These are phyloP conservation scores for Solanum clarkiae DNA, from an alignment of 257 asterid species.

Conservation along the genomic window DNA sequence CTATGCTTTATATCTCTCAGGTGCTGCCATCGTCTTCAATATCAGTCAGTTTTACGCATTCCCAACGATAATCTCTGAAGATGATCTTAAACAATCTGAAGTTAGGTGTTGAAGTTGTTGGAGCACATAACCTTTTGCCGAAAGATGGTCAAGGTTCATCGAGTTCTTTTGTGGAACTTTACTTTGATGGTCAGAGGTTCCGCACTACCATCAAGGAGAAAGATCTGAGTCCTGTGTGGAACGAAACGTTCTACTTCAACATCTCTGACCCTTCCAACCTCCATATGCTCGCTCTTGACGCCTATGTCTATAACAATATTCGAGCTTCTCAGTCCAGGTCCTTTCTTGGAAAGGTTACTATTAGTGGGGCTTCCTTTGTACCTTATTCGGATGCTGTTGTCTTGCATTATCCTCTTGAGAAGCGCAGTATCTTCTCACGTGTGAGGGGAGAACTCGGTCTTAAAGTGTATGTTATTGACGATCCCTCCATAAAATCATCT, in stretches of 20 bases:
- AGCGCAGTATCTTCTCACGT: slow-evolving; percentile 73
- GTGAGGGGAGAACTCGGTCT: slow-evolving; percentile 85
- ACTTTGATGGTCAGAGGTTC: slow-evolving; percentile 61
- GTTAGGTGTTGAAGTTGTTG: slow-evolving; percentile 68
- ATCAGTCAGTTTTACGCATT: neutral
- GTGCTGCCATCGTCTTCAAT: neutral
- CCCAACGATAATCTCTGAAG: neutral
- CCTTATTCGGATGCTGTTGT: slow-evolving; percentile 66
- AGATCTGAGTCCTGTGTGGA: slow-evolving; percentile 81
- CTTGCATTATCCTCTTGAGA: slow-evolving; percentile 75
- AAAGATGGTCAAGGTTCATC: slow-evolving; percentile 95
- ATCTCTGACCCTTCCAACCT: slow-evolving; percentile 62
- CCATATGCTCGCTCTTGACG: slow-evolving; percentile 49
- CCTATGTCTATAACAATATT: slow-evolving; percentile 43
- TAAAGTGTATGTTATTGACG: slow-evolving; percentile 67
- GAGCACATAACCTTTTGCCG: slow-evolving; percentile 78
- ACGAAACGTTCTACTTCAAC: slow-evolving; percentile 75
- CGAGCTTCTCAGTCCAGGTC: slow-evolving; percentile 32
- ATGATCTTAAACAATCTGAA: slow-evolving; percentile 57
- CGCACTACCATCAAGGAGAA: slow-evolving; percentile 71
- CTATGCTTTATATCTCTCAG: slow-evolving; percentile 6
- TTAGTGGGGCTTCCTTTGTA: slow-evolving; percentile 71
- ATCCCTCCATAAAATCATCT: slow-evolving; percentile 58
- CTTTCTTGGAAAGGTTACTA: slow-evolving; percentile 70
- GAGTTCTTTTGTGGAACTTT: slow-evolving; percentile 64